phyloP scores from a whole-genome alignment of 208 protist species.

The Leptomonas seymouri region DNA sequence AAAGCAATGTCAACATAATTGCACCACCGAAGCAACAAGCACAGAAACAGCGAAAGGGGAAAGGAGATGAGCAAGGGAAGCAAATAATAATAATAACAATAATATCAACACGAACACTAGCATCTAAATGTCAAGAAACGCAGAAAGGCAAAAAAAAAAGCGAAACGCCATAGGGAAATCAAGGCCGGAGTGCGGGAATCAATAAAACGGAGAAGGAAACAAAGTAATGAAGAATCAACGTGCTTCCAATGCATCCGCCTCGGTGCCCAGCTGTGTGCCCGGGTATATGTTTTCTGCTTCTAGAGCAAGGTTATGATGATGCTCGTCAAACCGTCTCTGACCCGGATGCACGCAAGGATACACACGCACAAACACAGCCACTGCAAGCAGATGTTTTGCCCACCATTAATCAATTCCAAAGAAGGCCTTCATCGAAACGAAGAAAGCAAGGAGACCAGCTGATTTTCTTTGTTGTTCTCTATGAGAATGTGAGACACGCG shows the following conservation, averaged over 20 bases:
- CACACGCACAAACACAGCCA: neutral
- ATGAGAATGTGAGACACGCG: neutral
- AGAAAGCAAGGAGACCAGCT: neutral
- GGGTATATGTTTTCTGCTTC: neutral
- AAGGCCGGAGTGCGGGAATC: neutral
- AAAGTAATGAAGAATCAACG: neutral
- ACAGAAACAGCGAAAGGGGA: constrained; percentile 8
- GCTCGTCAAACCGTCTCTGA: neutral
- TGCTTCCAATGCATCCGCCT: neutral
- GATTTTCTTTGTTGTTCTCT: neutral
- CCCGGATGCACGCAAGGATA: neutral
- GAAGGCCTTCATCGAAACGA: neutral
- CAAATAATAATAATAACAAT: too few species aligned
- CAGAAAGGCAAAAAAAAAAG: neutral
- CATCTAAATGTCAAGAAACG: neutral
- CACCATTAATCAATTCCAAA: neutral
- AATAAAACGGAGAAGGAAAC: neutral
- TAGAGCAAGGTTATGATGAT: neutral
- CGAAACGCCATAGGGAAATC: neutral
- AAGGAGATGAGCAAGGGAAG: neutral
- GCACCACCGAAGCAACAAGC: constrained; percentile 3
- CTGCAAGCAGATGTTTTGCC: neutral
- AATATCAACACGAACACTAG: too few species aligned
- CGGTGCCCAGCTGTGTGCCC: neutral
- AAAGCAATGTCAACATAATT: constrained; percentile 1